phyloP scores from a whole-genome alignment of 495 filamentous ascomycete species.

The Pyrenula aspistea region DNA sequence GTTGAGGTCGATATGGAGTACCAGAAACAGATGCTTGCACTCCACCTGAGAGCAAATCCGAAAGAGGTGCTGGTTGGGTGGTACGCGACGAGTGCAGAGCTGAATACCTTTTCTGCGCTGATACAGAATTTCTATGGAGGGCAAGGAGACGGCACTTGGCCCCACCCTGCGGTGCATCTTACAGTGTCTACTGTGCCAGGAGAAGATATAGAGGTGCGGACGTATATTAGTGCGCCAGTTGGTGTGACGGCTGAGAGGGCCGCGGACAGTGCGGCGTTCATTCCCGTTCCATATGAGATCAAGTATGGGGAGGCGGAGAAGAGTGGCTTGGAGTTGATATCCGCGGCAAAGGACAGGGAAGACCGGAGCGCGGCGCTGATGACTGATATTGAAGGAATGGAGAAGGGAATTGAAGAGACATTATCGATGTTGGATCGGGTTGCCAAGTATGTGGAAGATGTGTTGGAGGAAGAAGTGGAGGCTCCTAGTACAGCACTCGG shows the following conservation, averaged over 20 bases:
- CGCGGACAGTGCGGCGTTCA: slow-evolving; percentile 89
- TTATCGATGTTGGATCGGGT: slow-evolving; percentile 82
- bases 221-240: slow-evolving; percentile 89
- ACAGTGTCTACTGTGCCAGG: slow-evolving; percentile 83
- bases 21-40: slow-evolving; percentile 93
- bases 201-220: slow-evolving; percentile 68
- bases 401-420: slow-evolving; percentile 73
- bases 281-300: slow-evolving; percentile 88
- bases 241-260: slow-evolving; percentile 91
- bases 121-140: slow-evolving; percentile 99
- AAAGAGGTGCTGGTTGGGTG: slow-evolving; percentile 90
- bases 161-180: slow-evolving; percentile 89
- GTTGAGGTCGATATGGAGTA: slow-evolving; percentile 99
- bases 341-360: slow-evolving; percentile 67
- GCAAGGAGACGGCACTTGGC: slow-evolving; percentile 91
- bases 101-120: slow-evolving; percentile 94
- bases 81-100: slow-evolving; percentile 91
- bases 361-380: slow-evolving; percentile 56
- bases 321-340: slow-evolving; percentile 76
- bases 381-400: slow-evolving; percentile 79
- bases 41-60: slow-evolving; percentile 88
- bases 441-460: slow-evolving; percentile 74
- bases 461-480: slow-evolving; percentile 52
- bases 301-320: slow-evolving; percentile 86
- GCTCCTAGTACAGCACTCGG: slow-evolving; percentile 68